A percentile compares a stretch with the other conserved stretches of the same genome.
Evolutionary conservation across 441 rosid genomes (phyloP).

Genomic region (Pelargonium myrrhifolium): DNA sequence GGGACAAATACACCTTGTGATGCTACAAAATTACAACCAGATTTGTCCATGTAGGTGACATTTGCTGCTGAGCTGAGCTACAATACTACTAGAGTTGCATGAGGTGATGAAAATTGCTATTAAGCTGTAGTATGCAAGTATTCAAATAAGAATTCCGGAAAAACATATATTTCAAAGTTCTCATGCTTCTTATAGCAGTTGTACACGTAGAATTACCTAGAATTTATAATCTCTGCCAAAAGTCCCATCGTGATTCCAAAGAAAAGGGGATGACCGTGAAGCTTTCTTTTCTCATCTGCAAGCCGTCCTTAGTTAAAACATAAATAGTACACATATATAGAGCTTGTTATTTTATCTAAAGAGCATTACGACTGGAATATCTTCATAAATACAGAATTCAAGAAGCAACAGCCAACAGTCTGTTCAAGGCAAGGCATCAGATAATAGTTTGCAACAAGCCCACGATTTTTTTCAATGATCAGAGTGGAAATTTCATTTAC

Average conservation of each 20-base stretch:
- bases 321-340: conserved; percentile 15
- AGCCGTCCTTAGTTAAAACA: conserved; percentile 10
- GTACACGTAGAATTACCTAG: conserved; percentile 51
- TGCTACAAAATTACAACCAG: not conserved
- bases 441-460: not conserved
- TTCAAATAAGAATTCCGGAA: not conserved
- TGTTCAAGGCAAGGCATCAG: not conserved
- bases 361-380: not conserved
- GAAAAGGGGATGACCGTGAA: conserved; percentile 81
- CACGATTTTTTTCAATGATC: not conserved
- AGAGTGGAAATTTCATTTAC: not conserved
- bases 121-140: not conserved
- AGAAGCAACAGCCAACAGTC: not conserved
- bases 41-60: not conserved
- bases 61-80: not conserved
- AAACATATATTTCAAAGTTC: not conserved
- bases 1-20: not conserved
- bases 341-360: not conserved
- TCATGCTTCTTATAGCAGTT: conserved; percentile 14
- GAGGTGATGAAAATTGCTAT: not conserved
- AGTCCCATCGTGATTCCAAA: conserved; percentile 91
- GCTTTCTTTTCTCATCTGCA: conserved; percentile 40
- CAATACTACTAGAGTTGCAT: not conserved
- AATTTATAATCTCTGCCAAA: conserved; percentile 94
- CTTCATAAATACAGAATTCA: not conserved